These are phyloP conservation scores for Oxyria digyna DNA, from an alignment of 148 eudicot species.

Conservation along the genomic window DNA sequence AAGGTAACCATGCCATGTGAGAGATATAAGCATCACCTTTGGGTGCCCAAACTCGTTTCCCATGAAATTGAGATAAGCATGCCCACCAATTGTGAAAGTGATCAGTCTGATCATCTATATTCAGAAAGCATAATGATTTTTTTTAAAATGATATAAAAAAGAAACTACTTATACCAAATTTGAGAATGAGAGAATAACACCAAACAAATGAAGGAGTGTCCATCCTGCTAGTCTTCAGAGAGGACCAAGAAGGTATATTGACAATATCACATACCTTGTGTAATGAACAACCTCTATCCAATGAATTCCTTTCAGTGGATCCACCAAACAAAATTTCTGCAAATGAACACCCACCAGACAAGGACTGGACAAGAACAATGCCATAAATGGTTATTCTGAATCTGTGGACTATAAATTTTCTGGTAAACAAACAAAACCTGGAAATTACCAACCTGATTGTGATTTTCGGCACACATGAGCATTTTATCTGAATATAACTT, in stretches of 20 bases:
- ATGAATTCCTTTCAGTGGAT: slow-evolving; percentile 22
- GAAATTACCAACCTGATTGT: slow-evolving; percentile 58
- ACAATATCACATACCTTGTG: slow-evolving; percentile 51
- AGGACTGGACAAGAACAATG: slow-evolving; percentile 46
- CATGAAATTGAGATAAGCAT: slow-evolving; percentile 93
- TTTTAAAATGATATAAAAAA: not conserved
- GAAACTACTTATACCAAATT: not conserved
- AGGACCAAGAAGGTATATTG: not conserved
- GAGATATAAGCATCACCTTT: slow-evolving; percentile 38
- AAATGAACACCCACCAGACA: slow-evolving; percentile 83
- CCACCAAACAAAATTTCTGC: slow-evolving; percentile 76
- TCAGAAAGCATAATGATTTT: slow-evolving; percentile 3
- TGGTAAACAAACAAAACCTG: not conserved
- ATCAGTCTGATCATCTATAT: slow-evolving; percentile 77
- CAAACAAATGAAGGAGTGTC: not conserved
- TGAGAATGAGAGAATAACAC: not conserved
- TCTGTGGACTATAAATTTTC: not conserved
- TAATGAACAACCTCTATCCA: slow-evolving; percentile 74
- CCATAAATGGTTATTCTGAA: not conserved
- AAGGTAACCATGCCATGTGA: not conserved
- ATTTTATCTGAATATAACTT: slow-evolving; percentile 49
- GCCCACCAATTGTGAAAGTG: slow-evolving; percentile 70
- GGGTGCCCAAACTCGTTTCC: slow-evolving; percentile 99
- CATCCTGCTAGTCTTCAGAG: not conserved
- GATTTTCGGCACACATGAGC: slow-evolving; percentile 92